phyloP scores from a whole-genome alignment of 345 rosid species.

The Aethionema arabicum region DNA sequence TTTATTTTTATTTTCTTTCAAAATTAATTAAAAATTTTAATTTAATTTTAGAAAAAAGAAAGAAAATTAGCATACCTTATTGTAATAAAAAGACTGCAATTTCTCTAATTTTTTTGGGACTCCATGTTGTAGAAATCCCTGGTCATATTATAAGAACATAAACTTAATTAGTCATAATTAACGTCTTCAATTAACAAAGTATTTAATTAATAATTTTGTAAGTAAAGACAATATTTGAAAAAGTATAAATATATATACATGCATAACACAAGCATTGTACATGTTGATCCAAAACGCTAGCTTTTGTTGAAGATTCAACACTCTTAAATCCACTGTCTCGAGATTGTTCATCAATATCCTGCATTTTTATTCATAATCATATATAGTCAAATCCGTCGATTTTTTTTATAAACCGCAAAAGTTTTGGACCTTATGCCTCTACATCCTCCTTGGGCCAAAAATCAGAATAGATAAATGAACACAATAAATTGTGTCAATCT shows the following conservation, averaged over 20 bases:
- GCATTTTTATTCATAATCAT: constrained; percentile 21
- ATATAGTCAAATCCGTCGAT: background rate
- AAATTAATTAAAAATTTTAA: constrained; percentile 1
- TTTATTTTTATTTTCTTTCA: constrained; percentile 32
- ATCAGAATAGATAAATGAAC: no score
- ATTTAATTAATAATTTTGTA: background rate
- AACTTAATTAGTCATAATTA: background rate
- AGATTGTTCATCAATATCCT: constrained; percentile 78
- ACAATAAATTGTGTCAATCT: no score
- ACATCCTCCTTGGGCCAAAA: no score
- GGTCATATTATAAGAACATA: constrained; percentile 15
- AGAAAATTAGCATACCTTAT: constrained; percentile 41
- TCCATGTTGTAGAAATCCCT: constrained; percentile 90
- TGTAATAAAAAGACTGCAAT: constrained; percentile 45
- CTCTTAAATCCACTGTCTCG: constrained; percentile 63
- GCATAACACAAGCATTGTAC: constrained; percentile 98
- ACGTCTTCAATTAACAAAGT: no score
- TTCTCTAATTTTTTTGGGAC: constrained; percentile 78
- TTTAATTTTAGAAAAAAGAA: constrained; percentile 1
- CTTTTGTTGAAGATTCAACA: constrained; percentile 69
- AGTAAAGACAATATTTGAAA: background rate
- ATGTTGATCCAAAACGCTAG: constrained; percentile 98
- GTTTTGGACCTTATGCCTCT: no score
- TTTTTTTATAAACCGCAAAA: no score
- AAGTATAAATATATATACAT: constrained; percentile 48